Conservation (phyloP, 768 basidiomycete genomes). For the Sporobolomyces pararoseus region DNA sequence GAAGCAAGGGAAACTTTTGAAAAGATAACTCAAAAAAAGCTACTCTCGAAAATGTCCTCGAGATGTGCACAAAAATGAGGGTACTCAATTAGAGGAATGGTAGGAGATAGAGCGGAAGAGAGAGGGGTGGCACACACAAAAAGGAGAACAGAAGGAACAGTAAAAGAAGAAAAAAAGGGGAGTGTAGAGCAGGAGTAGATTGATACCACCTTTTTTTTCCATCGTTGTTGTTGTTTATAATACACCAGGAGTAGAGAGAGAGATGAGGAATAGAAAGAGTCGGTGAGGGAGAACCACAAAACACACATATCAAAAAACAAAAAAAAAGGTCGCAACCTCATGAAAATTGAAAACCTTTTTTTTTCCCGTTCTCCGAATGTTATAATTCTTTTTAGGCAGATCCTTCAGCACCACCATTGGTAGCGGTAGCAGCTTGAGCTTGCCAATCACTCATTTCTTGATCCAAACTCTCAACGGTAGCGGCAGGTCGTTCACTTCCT, state of each 20-base stretch:
- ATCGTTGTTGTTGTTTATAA: too few relatives aligned
- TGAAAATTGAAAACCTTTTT: too few relatives aligned
- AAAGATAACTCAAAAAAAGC: too few relatives aligned
- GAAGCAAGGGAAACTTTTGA: neutral
- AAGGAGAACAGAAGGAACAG: neutral
- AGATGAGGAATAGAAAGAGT: too few relatives aligned
- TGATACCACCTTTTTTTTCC: too few relatives aligned
- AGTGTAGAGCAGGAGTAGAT: neutral
- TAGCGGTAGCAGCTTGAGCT: constrained; percentile 32
- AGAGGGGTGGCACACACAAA: neutral
- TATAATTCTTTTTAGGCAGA: neutral
- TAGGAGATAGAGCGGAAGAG: neutral
- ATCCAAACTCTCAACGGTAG: constrained; percentile 85
- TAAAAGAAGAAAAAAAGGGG: neutral
- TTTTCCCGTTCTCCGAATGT: too few relatives aligned
- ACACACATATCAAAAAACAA: too few relatives aligned
- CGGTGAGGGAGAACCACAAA: too few relatives aligned
- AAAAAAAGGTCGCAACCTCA: too few relatives aligned
- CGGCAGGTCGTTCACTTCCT: constrained; percentile 60
- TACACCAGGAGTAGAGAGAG: neutral
- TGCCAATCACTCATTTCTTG: constrained; percentile 83
- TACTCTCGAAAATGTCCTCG: neutral
- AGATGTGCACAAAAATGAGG: neutral
- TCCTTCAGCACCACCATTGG: constrained; percentile 35
- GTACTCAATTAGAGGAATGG: neutral